phyloP scores from a whole-genome alignment of 2,329 filamentous ascomycete genomes.

The Penicillium concentricum region DNA sequence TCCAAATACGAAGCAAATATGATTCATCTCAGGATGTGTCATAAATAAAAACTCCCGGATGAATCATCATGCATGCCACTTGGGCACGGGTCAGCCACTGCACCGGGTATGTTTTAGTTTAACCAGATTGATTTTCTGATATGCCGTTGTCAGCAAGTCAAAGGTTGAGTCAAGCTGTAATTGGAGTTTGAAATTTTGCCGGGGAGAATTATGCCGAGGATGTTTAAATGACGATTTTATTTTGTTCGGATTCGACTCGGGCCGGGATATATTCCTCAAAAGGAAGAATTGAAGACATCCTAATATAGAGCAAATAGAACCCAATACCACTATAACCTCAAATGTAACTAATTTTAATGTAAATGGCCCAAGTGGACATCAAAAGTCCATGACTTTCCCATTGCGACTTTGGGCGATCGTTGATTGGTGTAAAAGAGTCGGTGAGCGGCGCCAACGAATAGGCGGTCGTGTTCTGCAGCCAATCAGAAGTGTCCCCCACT shows the following conservation, averaged over 20 bases:
- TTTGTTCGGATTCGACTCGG: not conserved
- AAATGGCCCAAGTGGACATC: not conserved
- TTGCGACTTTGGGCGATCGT: not conserved
- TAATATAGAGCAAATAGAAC: not conserved
- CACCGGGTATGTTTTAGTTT: conserved; percentile 1
- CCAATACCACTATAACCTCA: not conserved
- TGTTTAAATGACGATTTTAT: conserved; percentile 2
- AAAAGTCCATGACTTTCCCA: not conserved
- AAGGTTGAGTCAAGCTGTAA: not conserved
- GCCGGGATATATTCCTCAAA: not conserved
- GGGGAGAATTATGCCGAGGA: not conserved
- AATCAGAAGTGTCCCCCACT: conserved; percentile 27
- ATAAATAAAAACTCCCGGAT: conserved; percentile 8
- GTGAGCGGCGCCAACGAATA: conserved; percentile 34
- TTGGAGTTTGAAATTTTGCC: not conserved
- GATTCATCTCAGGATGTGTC: conserved; percentile 22
- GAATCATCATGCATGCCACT: conserved; percentile 17
- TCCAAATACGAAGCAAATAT: conserved; percentile 16
- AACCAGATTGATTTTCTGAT: not conserved
- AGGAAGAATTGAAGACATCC: too few species aligned
- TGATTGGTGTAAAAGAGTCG: conserved; percentile 29
- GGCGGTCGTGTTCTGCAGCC: conserved; percentile 16
- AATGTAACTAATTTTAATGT: not conserved
- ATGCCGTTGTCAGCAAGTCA: not conserved
- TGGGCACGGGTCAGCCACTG: conserved; percentile 16